phyloP scores from a whole-genome alignment of 2,329 filamentous ascomycete genomes.

The Xylaria sp. region DNA sequence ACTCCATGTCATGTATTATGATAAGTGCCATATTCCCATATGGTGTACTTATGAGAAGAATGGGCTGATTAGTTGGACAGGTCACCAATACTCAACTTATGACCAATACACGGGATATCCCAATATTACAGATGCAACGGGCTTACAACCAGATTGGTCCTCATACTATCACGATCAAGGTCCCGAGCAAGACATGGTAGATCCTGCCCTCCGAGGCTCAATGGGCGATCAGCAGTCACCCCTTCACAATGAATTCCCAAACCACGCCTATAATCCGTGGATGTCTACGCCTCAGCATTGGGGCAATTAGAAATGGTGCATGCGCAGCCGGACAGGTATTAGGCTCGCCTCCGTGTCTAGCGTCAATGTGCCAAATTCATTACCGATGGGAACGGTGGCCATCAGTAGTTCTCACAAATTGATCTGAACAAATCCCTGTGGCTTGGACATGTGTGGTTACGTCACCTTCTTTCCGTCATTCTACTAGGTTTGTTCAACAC shows the following conservation, averaged over 20 bases:
- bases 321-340: constrained; percentile 21
- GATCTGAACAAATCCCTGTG: constrained; percentile 24
- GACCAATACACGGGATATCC: constrained; percentile 45
- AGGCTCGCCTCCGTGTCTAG: constrained; percentile 12
- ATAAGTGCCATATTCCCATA: background rate
- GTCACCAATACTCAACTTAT: constrained; percentile 44
- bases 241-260: constrained; percentile 42
- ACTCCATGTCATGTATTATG: constrained; percentile 3
- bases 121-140: constrained; percentile 40
- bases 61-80: constrained; percentile 43
- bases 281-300: constrained; percentile 46
- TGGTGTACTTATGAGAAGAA: background rate
- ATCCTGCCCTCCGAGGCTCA: constrained; percentile 45
- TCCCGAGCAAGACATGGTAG: constrained; percentile 47
- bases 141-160: constrained; percentile 44
- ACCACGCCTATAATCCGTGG: constrained; percentile 45
- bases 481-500: constrained; percentile 30
- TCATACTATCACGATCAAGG: constrained; percentile 43
- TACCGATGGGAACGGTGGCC: constrained; percentile 26
- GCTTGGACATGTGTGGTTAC: constrained; percentile 25
- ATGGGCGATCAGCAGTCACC: constrained; percentile 45
- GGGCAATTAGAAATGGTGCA: constrained; percentile 42
- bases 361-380: constrained; percentile 18
- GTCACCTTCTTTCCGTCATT: constrained; percentile 31
- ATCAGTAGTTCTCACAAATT: constrained; percentile 29